Evolutionary conservation across 352 stramenopile genomes (phyloP).

Genomic region (Phytophthora ohioensis): DNA sequence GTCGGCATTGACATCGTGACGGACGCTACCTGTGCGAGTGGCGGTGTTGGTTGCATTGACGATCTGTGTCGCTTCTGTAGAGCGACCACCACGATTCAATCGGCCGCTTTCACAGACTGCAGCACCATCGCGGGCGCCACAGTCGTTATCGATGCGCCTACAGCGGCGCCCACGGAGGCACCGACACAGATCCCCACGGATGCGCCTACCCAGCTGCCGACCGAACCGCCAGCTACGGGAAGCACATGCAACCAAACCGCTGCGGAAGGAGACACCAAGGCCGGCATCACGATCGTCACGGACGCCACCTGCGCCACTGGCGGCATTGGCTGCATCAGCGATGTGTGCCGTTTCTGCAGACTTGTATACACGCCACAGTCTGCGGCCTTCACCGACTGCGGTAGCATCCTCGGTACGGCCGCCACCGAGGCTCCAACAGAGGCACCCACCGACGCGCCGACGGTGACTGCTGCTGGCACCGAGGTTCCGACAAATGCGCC

Average conservation of each 20-base stretch:
- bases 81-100: constrained; percentile 38
- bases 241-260: constrained; percentile 23
- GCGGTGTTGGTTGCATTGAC: constrained; percentile 50
- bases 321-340: constrained; percentile 43
- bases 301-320: constrained; percentile 37
- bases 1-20: constrained; percentile 44
- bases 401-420: constrained; percentile 9
- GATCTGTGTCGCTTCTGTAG: constrained; percentile 52
- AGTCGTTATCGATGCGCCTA: neutral
- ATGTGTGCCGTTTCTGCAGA: constrained; percentile 47
- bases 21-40: constrained; percentile 33
- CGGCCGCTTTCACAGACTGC: constrained; percentile 36
- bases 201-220: constrained; percentile 10
- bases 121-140: constrained; percentile 10
- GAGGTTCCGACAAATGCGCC: constrained; percentile 12
- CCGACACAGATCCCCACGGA: neutral
- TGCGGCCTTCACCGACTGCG: constrained; percentile 36
- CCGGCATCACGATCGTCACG: constrained; percentile 41
- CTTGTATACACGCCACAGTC: constrained; percentile 34
- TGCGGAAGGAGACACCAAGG: constrained; percentile 25
- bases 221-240: neutral
- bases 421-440: constrained; percentile 1
- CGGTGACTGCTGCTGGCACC: neutral
- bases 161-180: neutral
- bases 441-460: neutral